These are phyloP conservation scores for Rheum nobile DNA, from an alignment of 148 eudicot genomes.

Conservation along the genomic window DNA sequence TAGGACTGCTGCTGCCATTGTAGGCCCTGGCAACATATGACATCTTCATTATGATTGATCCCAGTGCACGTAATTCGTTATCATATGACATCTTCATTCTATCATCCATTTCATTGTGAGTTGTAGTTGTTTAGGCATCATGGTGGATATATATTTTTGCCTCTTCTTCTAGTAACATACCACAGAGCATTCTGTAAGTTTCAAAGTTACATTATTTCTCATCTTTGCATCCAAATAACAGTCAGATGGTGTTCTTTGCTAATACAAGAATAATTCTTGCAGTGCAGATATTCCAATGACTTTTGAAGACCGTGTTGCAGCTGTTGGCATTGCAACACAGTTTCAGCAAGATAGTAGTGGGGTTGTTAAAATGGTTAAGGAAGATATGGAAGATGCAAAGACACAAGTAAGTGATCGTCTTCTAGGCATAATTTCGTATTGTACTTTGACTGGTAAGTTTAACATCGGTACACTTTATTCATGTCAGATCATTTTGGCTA, in stretches of 20 bases:
- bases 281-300: slow-evolving; percentile 99
- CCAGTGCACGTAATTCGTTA: too few species aligned
- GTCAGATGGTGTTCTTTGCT: not conserved
- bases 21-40: not conserved
- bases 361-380: slow-evolving; percentile 78
- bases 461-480: not conserved
- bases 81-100: too few species aligned
- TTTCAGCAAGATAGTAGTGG: slow-evolving; percentile 74
- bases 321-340: slow-evolving; percentile 89
- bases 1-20: not conserved
- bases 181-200: not conserved
- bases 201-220: not conserved
- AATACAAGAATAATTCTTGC: slow-evolving; percentile 29
- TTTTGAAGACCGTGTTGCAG: slow-evolving; percentile 98
- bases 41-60: slow-evolving; percentile 1
- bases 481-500: slow-evolving; percentile 85
- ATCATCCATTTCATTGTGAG: not conserved
- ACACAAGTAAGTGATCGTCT: slow-evolving; percentile 55
- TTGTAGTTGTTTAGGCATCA: not conserved
- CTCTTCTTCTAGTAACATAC: not conserved
- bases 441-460: not conserved
- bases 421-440: not conserved
- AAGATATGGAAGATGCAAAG: slow-evolving; percentile 73
- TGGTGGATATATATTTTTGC: not conserved
- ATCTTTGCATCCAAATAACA: not conserved